Evolutionary conservation across 148 eudicot genomes (phyloP), one percentile per base, ranked within the genome.

Genomic region (Selenicereus undatus): DNA sequence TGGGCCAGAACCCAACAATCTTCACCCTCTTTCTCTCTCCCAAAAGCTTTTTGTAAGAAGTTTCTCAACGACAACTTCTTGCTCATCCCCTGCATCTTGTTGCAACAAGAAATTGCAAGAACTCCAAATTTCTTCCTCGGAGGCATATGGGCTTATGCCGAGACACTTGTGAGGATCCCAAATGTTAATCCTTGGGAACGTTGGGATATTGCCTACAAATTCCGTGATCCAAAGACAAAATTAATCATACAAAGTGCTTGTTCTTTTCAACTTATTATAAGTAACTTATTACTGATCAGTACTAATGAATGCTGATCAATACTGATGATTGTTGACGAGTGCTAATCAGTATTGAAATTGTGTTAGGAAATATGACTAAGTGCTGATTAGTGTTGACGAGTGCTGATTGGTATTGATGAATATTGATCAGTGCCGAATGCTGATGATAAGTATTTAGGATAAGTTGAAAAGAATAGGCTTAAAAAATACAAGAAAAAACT

Each of bases 91-190:
- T 27, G 94, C 89, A 86, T 93, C 93, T 32, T 95, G 97, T 80
- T 87, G 85, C 79, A 90, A 74, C 43, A 95, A 91, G 82, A 95
- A 95, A 87, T 95, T 95, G 69, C 97, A 92, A 76, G 96, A 85
- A 74, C 89, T 88, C 98, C 98, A 95, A 36, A 93, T 89, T 89
- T 95, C 98, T 72, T 95, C 96, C 87, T 90, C 96, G 24, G 96
- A 90, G 50, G 98, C 98, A 89, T 91, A 93, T 35, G 80, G 86
- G 82, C 86, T 89, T 84, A 95, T 85, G 4, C 98, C 98, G 73
- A 95, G 96, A 43, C 96, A 94, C 90, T 90, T 95, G 81, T 91
- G 93, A 83, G 98, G 98, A 86, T 95, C 93, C 97, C 97, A 92
- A 39, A 91, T 93, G 75, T 82, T 89, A 48, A 83, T 36, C 82